Conservation (phyloP, 352 stramenopile species). For the Blastocystis sp. region DNA sequence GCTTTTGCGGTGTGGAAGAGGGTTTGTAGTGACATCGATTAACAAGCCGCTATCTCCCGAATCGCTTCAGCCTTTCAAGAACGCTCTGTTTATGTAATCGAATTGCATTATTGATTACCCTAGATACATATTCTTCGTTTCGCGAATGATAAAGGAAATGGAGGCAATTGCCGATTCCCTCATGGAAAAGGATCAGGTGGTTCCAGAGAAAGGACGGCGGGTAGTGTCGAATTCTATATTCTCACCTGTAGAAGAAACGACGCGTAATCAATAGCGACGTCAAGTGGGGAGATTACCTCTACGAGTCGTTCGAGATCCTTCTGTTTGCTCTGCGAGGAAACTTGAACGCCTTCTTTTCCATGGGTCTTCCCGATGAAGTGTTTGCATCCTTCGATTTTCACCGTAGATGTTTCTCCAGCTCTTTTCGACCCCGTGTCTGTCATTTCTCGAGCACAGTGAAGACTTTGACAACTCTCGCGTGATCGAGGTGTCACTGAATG, state of each 20-base stretch:
- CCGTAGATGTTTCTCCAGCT: constrained; percentile 39
- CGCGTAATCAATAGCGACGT: neutral
- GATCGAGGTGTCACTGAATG: constrained; percentile 5
- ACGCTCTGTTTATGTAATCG: constrained; percentile 48
- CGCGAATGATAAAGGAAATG: constrained; percentile 16
- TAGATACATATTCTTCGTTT: constrained; percentile 43
- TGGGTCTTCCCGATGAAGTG: constrained; percentile 42
- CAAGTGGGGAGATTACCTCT: constrained; percentile 21
- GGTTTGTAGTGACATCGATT: constrained; percentile 3
- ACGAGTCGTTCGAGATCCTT: constrained; percentile 29
- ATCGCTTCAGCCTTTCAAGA: neutral
- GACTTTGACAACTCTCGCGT: constrained; percentile 7
- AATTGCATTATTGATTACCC: no score
- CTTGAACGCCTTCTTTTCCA: constrained; percentile 6
- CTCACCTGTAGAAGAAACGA: constrained; percentile 3
- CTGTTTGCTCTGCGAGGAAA: constrained; percentile 39
- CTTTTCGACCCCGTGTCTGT: constrained; percentile 12
- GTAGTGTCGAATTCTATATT: neutral
- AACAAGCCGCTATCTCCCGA: neutral
- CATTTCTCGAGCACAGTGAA: neutral
- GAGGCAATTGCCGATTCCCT: neutral
- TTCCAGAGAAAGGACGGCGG: neutral
- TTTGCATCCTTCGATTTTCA: neutral
- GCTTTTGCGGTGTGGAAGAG: constrained; percentile 9
- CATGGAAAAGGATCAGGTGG: neutral